Conservation (phyloP, 2,329 filamentous ascomycete genomes). For the Calonectria pteridis region DNA sequence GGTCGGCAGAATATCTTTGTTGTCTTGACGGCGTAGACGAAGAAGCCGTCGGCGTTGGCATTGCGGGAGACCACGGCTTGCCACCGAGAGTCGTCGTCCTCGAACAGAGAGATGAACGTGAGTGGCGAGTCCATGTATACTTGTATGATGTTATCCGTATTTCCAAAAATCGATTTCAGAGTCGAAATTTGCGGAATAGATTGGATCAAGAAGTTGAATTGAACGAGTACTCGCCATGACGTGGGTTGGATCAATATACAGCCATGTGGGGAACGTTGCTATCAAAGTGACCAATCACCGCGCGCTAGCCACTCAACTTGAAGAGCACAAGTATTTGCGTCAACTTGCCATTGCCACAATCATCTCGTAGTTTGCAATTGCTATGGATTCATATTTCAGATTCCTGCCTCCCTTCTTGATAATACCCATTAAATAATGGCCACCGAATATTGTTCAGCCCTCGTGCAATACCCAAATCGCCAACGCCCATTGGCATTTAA, state of each 20-base stretch:
- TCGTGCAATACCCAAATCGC: constrained; percentile 3
- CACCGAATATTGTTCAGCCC: neutral
- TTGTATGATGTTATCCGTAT: neutral
- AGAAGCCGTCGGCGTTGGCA: constrained; percentile 52
- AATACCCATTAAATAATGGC: neutral
- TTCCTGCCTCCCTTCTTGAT: neutral
- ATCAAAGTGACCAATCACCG: constrained; percentile 47
- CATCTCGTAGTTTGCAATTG: neutral
- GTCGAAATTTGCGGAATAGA: neutral
- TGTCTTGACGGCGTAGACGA: constrained; percentile 59
- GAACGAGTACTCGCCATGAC: neutral
- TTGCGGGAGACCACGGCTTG: constrained; percentile 51
- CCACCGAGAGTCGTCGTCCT: constrained; percentile 52
- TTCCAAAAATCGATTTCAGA: neutral
- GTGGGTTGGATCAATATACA: neutral
- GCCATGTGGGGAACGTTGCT: constrained; percentile 45
- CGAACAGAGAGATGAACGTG: constrained; percentile 34
- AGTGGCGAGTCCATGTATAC: neutral
- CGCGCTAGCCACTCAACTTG: neutral
- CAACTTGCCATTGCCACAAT: neutral
- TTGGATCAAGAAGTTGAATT: neutral
- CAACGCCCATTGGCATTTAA: neutral
- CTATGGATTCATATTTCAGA: neutral
- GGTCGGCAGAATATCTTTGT: constrained; percentile 71
- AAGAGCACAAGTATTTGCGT: neutral